phyloP scores from a whole-genome alignment of 1,139 yeast species.

The Arxiozyma heterogenica region DNA sequence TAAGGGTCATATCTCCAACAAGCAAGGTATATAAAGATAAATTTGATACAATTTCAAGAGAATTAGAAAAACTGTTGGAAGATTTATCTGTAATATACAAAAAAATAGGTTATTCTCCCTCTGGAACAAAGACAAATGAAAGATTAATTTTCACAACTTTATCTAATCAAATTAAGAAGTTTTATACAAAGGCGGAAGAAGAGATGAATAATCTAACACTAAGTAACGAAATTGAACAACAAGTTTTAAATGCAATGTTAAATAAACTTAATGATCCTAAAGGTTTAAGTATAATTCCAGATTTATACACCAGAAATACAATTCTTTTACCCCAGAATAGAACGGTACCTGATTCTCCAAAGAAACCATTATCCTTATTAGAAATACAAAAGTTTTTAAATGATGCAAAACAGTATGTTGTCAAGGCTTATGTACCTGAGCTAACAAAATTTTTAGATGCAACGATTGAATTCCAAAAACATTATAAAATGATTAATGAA shows the following conservation, averaged over 20 bases:
- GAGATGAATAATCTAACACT: conserved; percentile 27
- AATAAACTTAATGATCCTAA: conserved; percentile 30
- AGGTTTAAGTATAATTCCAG: conserved; percentile 34
- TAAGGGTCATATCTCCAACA: conserved; percentile 5
- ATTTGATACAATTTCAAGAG: conserved; percentile 29
- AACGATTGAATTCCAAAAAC: conserved; percentile 16
- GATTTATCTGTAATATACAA: conserved; percentile 32
- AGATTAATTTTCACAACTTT: conserved; percentile 30
- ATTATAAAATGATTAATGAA: conserved; percentile 7
- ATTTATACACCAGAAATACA: conserved; percentile 33
- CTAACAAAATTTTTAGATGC: conserved; percentile 20
- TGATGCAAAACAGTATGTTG: conserved; percentile 27
- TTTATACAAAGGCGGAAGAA: conserved; percentile 30
- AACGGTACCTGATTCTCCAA: conserved; percentile 28
- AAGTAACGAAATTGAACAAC: conserved; percentile 27
- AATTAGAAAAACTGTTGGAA: conserved; percentile 28
- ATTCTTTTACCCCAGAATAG: conserved; percentile 24
- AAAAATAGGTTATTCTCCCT: conserved; percentile 34
- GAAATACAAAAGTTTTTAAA: conserved; percentile 28
- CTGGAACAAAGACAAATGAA: conserved; percentile 32
- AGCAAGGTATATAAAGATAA: conserved; percentile 25
- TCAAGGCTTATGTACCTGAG: conserved; percentile 27
- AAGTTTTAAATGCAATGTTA: conserved; percentile 28
- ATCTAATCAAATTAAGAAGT: conserved; percentile 31
- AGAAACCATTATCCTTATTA: conserved; percentile 29